phyloP scores from a whole-genome alignment of 345 rosid genomes.

The Melaleuca quinquenervia region DNA sequence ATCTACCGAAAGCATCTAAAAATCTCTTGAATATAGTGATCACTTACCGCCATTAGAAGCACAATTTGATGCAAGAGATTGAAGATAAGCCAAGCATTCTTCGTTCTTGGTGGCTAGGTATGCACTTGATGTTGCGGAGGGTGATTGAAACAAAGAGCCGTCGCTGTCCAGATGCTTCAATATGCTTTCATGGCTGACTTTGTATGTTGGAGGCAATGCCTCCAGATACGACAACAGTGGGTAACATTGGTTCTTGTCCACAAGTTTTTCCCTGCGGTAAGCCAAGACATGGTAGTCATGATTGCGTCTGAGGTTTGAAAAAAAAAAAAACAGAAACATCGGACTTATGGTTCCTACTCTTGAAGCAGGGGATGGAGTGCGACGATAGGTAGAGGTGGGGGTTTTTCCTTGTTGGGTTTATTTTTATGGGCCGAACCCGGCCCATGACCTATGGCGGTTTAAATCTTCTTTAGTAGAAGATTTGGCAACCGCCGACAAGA shows the following conservation, averaged over 20 bases:
- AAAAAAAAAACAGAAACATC: background rate
- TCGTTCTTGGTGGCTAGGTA: conserved; percentile 48
- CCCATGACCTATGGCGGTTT: too few species aligned
- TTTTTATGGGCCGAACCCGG: too few species aligned
- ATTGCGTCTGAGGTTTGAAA: background rate
- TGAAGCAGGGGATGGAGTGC: too few species aligned
- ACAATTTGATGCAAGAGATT: conserved; percentile 22
- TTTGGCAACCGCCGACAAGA: too few species aligned
- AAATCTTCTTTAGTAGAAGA: too few species aligned
- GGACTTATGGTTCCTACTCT: too few species aligned
- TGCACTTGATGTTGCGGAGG: conserved; percentile 57
- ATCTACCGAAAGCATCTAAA: background rate
- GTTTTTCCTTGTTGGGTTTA: too few species aligned
- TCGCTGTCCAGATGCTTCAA: conserved; percentile 10
- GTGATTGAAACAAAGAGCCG: conserved; percentile 57
- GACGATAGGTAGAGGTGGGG: too few species aligned
- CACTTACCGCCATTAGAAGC: conserved; percentile 29
- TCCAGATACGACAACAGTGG: conserved; percentile 40
- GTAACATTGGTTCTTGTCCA: conserved; percentile 14
- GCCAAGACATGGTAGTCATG: background rate
- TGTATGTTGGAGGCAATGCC: conserved; percentile 17
- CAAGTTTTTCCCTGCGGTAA: conserved; percentile 23
- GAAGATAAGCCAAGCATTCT: conserved; percentile 32
- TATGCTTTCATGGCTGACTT: conserved; percentile 11
- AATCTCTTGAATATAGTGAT: background rate